Evolutionary conservation across 1,139 yeast genomes (phyloP).

Genomic region (Meyerozyma athensensis): DNA sequence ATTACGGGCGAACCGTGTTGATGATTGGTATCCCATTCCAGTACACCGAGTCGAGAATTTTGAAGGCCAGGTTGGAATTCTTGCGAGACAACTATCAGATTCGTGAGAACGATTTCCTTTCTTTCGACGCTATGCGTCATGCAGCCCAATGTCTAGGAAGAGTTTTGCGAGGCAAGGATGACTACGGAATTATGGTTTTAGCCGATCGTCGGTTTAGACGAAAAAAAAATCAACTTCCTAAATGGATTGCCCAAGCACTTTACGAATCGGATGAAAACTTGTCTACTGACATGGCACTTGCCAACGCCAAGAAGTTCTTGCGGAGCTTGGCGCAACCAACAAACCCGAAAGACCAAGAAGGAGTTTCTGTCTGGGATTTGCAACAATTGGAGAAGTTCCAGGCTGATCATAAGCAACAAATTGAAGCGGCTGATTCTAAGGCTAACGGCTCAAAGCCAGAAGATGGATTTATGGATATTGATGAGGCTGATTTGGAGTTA

Average conservation of each 20-base stretch:
- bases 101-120: slow-evolving; percentile 86
- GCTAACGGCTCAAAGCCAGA: slow-evolving; percentile 15
- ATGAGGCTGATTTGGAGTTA: slow-evolving; percentile 43
- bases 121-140: slow-evolving; percentile 99
- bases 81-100: slow-evolving; percentile 89
- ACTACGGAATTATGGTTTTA: slow-evolving; percentile 96
- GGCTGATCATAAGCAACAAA: slow-evolving; percentile 36
- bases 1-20: slow-evolving; percentile 92
- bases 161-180: slow-evolving; percentile 95
- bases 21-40: slow-evolving; percentile 99
- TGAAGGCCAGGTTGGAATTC: slow-evolving; percentile 91
- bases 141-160: slow-evolving; percentile 99
- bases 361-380: slow-evolving; percentile 88
- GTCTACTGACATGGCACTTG: slow-evolving; percentile 96
- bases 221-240: slow-evolving; percentile 84
- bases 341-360: slow-evolving; percentile 87
- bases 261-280: slow-evolving; percentile 86
- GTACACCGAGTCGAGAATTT: slow-evolving; percentile 92
- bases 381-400: slow-evolving; percentile 66
- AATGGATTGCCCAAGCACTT: slow-evolving; percentile 94
- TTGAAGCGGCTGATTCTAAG: slow-evolving; percentile 14
- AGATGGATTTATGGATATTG: slow-evolving; percentile 45
- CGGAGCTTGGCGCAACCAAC: slow-evolving; percentile 94
- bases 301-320: slow-evolving; percentile 87
- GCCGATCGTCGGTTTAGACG: slow-evolving; percentile 91